Evolutionary conservation across 257 asterid species (phyloP).

Genomic region (Prunella vulgaris): DNA sequence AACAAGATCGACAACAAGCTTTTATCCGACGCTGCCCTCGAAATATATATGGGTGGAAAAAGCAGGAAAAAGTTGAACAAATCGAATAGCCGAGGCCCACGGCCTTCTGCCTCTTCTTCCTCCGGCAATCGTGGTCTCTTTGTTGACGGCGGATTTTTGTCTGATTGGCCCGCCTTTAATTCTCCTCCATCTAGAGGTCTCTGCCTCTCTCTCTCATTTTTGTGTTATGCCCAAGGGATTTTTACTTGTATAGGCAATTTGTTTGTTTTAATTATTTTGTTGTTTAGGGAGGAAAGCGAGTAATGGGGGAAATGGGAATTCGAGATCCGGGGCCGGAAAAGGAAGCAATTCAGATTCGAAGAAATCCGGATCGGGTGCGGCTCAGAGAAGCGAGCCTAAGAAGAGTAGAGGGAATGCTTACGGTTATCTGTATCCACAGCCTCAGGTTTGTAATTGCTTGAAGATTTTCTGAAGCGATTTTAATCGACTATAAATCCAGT

Average conservation of each 20-base stretch:
- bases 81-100: conserved; percentile 39
- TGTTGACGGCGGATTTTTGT: conserved; percentile 72
- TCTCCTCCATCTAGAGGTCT: conserved; percentile 78
- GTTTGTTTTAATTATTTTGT: background rate
- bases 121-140: conserved; percentile 51
- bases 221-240: background rate
- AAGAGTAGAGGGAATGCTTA: conserved; percentile 41
- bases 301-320: conserved; percentile 40
- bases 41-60: conserved; percentile 45
- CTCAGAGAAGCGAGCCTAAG: conserved; percentile 25
- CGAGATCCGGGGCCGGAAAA: conserved; percentile 38
- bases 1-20: too few relatives aligned
- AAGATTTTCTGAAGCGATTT: background rate
- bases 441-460: conserved; percentile 50
- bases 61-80: conserved; percentile 42
- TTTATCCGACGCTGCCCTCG: background rate
- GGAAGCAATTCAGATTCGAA: conserved; percentile 28
- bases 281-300: conserved; percentile 43
- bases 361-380: conserved; percentile 28
- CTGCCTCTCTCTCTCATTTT: background rate
- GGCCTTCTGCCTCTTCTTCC: conserved; percentile 26
- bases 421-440: conserved; percentile 60
- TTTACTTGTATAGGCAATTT: background rate
- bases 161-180: conserved; percentile 61
- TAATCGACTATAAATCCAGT: background rate